Percentiles rank a stretch among this genome's conserved stretches.
Evolutionary conservation across 331 rosid genomes (phyloP).

Genomic region (Malus hybrid): DNA sequence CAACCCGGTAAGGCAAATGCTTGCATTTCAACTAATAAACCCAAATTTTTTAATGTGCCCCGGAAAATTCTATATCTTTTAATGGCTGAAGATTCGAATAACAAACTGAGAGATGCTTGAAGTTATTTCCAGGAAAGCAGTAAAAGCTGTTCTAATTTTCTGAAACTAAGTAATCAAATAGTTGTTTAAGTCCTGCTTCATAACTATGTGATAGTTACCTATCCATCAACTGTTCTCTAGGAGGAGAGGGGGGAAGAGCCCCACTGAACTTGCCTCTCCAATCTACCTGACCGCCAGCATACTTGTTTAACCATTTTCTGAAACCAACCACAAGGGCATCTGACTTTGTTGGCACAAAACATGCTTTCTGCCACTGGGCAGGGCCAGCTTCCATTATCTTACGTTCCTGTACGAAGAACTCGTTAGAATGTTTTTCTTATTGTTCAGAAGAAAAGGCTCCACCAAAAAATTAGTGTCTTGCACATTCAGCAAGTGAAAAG

Average conservation of each 20-base stretch:
- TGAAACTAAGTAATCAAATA: neutral
- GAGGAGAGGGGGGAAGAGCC: constrained; percentile 70
- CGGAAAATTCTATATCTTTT: neutral
- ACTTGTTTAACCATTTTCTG: constrained; percentile 76
- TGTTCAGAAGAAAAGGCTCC: neutral
- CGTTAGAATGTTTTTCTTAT: neutral
- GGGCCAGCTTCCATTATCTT: constrained; percentile 53
- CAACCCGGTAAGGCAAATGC: neutral
- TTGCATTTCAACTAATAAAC: neutral
- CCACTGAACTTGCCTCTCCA: constrained; percentile 82
- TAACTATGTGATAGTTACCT: constrained; percentile 35
- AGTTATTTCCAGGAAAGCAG: neutral
- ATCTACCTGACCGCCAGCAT: constrained; percentile 71
- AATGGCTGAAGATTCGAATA: neutral
- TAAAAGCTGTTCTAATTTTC: neutral
- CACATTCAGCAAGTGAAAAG: neutral
- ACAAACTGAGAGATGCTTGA: neutral
- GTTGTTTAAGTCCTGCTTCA: neutral
- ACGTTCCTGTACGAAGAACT: constrained; percentile 40
- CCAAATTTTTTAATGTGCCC: neutral
- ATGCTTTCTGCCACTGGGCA: constrained; percentile 64
- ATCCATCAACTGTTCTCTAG: constrained; percentile 75
- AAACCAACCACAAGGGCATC: constrained; percentile 73
- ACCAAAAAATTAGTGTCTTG: neutral
- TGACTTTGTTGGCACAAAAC: constrained; percentile 85